A percentile compares a stretch with the other conserved stretches of the same genome.
phyloP scores from a whole-genome alignment of 129 eudicot species.

The Logfia minima region DNA sequence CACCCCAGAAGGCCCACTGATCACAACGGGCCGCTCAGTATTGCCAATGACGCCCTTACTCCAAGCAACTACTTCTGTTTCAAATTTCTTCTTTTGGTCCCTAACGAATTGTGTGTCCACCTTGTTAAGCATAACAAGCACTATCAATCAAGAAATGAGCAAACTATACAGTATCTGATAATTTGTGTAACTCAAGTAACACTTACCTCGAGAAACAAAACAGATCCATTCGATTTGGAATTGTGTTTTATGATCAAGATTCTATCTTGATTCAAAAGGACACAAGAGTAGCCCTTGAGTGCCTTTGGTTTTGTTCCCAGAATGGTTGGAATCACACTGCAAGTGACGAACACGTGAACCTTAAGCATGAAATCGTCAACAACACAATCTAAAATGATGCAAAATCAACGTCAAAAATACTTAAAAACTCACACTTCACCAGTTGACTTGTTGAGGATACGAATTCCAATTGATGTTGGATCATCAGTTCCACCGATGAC shows the following conservation, averaged over 20 bases:
- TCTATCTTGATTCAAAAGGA: conserved; percentile 58
- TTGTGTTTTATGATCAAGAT: conserved; percentile 66
- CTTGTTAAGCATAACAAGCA: conserved; percentile 26
- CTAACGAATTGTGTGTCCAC: conserved; percentile 69
- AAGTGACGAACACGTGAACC: conserved; percentile 15
- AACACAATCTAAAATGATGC: background rate
- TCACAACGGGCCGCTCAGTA: conserved; percentile 68
- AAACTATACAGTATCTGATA: background rate
- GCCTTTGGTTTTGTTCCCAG: conserved; percentile 75
- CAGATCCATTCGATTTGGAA: conserved; percentile 49
- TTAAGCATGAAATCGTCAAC: background rate
- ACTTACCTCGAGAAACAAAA: conserved; percentile 96
- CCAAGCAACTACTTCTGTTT: conserved; percentile 81
- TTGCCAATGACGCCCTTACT: conserved; percentile 78
- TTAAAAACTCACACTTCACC: conserved; percentile 59
- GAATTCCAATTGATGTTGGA: conserved; percentile 48
- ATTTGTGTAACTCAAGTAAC: background rate
- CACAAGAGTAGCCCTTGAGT: conserved; percentile 50
- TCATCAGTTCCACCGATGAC: conserved; percentile 65
- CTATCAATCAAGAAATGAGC: conserved; percentile 1
- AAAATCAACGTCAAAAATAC: background rate
- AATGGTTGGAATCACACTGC: conserved; percentile 74
- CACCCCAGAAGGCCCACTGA: conserved; percentile 97
- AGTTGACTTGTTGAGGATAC: conserved; percentile 45
- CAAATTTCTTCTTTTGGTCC: conserved; percentile 52